Evolutionary conservation across 805 yeast species (phyloP).

Genomic region (Pichia scutulata): DNA sequence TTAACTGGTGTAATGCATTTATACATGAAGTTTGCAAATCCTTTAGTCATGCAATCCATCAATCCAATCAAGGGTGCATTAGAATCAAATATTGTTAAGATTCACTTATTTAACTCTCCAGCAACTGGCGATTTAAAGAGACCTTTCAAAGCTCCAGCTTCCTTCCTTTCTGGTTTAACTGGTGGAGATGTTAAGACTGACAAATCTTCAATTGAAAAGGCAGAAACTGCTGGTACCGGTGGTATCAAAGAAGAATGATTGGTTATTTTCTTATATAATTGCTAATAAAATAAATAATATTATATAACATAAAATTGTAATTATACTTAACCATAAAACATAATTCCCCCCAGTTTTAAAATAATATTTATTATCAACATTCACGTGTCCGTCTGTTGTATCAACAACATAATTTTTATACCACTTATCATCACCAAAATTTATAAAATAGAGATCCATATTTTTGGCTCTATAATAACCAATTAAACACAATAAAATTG

Average conservation of each 20-base stretch:
- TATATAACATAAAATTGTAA: constrained; percentile 46
- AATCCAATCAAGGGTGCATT: constrained; percentile 84
- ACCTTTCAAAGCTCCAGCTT: constrained; percentile 81
- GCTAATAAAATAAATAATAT: constrained; percentile 44
- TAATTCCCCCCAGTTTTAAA: constrained; percentile 56
- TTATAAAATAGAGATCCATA: constrained; percentile 27
- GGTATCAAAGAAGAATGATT: constrained; percentile 80
- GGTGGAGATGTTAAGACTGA: constrained; percentile 61
- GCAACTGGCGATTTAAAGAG: constrained; percentile 90
- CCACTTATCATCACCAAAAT: constrained; percentile 20
- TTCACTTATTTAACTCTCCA: constrained; percentile 76
- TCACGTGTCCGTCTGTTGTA: constrained; percentile 2
- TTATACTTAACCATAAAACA: constrained; percentile 42
- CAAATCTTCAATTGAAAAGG: constrained; percentile 76
- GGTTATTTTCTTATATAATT: constrained; percentile 26
- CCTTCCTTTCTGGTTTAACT: constrained; percentile 54
- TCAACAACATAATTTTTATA: constrained; percentile 11
- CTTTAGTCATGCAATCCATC: constrained; percentile 89
- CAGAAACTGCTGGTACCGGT: constrained; percentile 79
- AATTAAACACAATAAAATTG: constrained; percentile 36
- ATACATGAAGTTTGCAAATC: constrained; percentile 96
- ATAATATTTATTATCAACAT: constrained; percentile 23
- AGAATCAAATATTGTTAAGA: constrained; percentile 84
- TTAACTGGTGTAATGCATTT: constrained; percentile 99
- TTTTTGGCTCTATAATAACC: constrained; percentile 28